Base-by-base conservation (phyloP, 2,329 filamentous ascomycete species). In the Kalaharituber pfeilii region DNA sequence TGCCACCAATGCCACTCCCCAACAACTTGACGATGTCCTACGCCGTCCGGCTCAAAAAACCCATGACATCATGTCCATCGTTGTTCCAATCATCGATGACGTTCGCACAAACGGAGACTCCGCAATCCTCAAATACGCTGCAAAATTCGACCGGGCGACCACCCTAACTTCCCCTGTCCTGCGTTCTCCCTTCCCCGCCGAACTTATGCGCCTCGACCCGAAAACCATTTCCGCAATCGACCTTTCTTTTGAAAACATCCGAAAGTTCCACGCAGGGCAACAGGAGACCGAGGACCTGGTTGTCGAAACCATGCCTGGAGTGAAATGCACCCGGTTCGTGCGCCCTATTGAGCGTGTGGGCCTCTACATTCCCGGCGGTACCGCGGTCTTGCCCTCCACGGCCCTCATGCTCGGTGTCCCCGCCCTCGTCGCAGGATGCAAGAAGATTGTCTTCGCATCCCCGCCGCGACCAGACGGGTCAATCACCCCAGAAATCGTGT, bases 361-460 rank as follows among this genome's bases (percentile, higher is more conserved):
- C 59, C 75, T 95, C 5, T 98, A 98, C 69, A 83, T 98, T 15
- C 91, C 91, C 5, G 91, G 91, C 55, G 91, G 91, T 58, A 98
- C 91, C 1, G 91, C 91, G 1, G 91, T 98, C n/a, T 75, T 98
- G 39, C 91, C 91, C 11, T 94, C 87, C 54, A 96, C 91, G 6
- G 91, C 91, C 2, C 81, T 98, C 61, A 98, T 98, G 91, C 77
- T 98, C 53, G 91, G 91, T 66, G 91, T 98, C 3, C 91, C 91
- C 6, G 91, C 91, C 57, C 93, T 93, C 84, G 91, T 96, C 6
- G 91, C 91, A 24, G 91, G 91, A 24, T 98, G 91, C 75, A 80
- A 88, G 71, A 93, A 84, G 69, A 94, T 98, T 57, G 84, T 98
- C 15, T 73, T 98, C 30, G 91, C 91, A 20, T 93, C 88, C 0